A percentile compares a stretch with the other conserved stretches of the same genome.
phyloP scores from a whole-genome alignment of 2,329 filamentous ascomycete species.

The Fonsecaea erecta region DNA sequence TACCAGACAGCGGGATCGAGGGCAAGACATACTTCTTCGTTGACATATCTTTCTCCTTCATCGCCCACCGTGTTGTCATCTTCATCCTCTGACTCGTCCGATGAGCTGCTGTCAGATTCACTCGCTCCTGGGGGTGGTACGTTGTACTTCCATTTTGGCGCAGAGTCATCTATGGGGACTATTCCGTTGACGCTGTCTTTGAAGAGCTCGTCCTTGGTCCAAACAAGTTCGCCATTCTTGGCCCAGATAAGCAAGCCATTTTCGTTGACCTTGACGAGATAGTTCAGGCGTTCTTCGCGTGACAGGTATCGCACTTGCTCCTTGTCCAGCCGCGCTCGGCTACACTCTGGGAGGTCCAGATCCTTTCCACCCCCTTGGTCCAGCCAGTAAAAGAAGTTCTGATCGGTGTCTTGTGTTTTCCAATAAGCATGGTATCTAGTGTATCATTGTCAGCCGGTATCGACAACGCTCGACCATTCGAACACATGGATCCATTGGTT shows the following conservation, averaged over 20 bases:
- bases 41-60: slow-evolving; percentile 69
- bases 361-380: slow-evolving; percentile 77
- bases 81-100: slow-evolving; percentile 37
- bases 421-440: slow-evolving; percentile 77
- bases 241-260: slow-evolving; percentile 83
- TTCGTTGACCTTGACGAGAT: slow-evolving; percentile 75
- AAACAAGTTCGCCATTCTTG: slow-evolving; percentile 77
- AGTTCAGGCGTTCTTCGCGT: slow-evolving; percentile 78
- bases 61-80: slow-evolving; percentile 27
- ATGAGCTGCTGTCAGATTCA: slow-evolving; percentile 31
- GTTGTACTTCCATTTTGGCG: slow-evolving; percentile 57
- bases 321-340: slow-evolving; percentile 73
- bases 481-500: background rate
- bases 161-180: slow-evolving; percentile 64
- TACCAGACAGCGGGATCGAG: background rate
- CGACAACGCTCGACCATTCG: background rate
- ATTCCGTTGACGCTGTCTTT: slow-evolving; percentile 72
- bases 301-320: slow-evolving; percentile 85
- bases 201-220: slow-evolving; percentile 65
- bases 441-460: background rate
- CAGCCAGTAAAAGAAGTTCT: slow-evolving; percentile 95
- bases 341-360: slow-evolving; percentile 72
- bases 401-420: slow-evolving; percentile 74
- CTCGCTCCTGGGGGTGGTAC: slow-evolving; percentile 34
- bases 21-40: slow-evolving; percentile 51